Conservation (phyloP, 1,284 basidiomycete genomes). For the Inonotus hispidus region DNA sequence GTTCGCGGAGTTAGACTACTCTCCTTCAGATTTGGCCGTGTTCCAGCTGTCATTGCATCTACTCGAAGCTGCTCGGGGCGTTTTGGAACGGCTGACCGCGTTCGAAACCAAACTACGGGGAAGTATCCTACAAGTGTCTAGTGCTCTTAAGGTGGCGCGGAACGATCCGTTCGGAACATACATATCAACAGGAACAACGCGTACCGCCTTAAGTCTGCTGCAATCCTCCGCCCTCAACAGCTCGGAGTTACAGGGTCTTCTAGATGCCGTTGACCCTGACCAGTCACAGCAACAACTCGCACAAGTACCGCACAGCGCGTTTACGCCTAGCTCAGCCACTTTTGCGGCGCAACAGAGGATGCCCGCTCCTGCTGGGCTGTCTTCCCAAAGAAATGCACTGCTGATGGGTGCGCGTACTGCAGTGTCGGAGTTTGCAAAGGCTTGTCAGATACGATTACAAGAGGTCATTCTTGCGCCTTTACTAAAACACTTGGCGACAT, state of each 20-base stretch:
- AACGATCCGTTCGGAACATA: constrained; percentile 49
- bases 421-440: constrained; percentile 61
- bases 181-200: constrained; percentile 50
- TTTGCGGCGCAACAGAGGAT: constrained; percentile 25
- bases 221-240: constrained; percentile 81
- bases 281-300: constrained; percentile 18
- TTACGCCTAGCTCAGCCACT: constrained; percentile 24
- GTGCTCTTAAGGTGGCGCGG: constrained; percentile 49
- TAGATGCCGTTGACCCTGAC: constrained; percentile 49
- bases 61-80: constrained; percentile 67
- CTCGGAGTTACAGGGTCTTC: constrained; percentile 61
- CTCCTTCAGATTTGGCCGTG: constrained; percentile 77
- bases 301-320: constrained; percentile 14
- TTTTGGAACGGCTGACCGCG: constrained; percentile 56
- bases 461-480: constrained; percentile 82
- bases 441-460: constrained; percentile 76
- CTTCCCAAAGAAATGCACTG: constrained; percentile 35
- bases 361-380: constrained; percentile 17
- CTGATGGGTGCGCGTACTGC: constrained; percentile 55
- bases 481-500: constrained; percentile 67
- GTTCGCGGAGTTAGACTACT: constrained; percentile 78
- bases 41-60: constrained; percentile 81
- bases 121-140: constrained; percentile 53
- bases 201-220: constrained; percentile 68
- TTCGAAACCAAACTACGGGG: constrained; percentile 69